phyloP scores from a whole-genome alignment of 805 yeast species.

The Jamesozyma rosinii region DNA sequence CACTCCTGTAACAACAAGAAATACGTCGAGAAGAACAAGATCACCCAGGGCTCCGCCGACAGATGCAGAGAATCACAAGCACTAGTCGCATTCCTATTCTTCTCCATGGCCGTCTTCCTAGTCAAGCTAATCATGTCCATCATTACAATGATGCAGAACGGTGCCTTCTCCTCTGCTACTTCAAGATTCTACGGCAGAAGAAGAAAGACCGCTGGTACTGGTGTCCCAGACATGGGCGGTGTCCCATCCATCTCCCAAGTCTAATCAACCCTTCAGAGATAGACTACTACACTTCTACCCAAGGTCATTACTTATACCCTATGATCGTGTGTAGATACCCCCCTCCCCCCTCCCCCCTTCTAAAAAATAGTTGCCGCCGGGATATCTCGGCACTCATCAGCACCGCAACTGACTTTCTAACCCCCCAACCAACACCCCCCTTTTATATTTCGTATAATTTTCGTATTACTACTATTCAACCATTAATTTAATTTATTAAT shows the following conservation, averaged over 20 bases:
- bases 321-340: too few relatives aligned
- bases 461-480: background rate
- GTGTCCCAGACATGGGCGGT: constrained; percentile 39
- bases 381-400: too few relatives aligned
- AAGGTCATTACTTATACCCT: too few relatives aligned
- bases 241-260: constrained; percentile 88
- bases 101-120: constrained; percentile 68
- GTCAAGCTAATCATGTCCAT: constrained; percentile 42
- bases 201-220: constrained; percentile 33
- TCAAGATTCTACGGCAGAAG: constrained; percentile 29
- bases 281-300: too few relatives aligned
- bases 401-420: too few relatives aligned
- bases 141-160: constrained; percentile 15
- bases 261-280: constrained; percentile 34
- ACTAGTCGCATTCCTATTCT: constrained; percentile 70
- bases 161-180: constrained; percentile 16
- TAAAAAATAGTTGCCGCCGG: too few relatives aligned
- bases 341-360: too few relatives aligned
- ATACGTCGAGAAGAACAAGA: constrained; percentile 57
- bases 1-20: constrained; percentile 72
- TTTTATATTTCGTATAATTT: background rate
- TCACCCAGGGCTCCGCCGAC: constrained; percentile 65
- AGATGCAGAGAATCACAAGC: constrained; percentile 97
- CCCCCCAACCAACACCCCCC: too few relatives aligned
- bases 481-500: background rate